Conservation (phyloP, 129 eudicot species). For the Pittosporum tobira region DNA sequence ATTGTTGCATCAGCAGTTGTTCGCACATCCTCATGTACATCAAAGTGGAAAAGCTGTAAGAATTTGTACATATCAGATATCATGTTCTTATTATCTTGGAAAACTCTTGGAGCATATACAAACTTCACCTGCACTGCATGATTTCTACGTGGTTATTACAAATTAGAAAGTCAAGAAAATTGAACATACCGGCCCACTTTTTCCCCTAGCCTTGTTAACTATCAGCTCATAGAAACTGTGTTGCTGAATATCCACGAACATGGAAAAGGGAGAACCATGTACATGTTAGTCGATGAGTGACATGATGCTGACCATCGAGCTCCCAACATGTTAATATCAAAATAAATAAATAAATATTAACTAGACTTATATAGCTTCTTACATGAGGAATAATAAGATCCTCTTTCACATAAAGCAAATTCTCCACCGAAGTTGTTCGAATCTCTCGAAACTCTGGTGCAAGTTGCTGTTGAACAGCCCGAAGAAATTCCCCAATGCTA, state of each 20-base stretch:
- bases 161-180: neutral
- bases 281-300: neutral
- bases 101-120: neutral
- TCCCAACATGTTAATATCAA: neutral
- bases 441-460: slow-evolving; percentile 98
- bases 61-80: neutral
- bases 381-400: slow-evolving; percentile 99
- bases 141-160: neutral
- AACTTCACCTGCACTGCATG: neutral
- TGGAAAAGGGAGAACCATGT: neutral
- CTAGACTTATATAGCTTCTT: slow-evolving; percentile 12
- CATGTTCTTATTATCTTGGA: neutral
- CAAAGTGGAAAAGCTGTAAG: slow-evolving; percentile 99
- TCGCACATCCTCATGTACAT: slow-evolving; percentile 97
- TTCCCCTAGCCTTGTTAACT: slow-evolving; percentile 93
- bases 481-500: slow-evolving; percentile 76
- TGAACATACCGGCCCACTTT: slow-evolving; percentile 88
- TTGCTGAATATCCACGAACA: slow-evolving; percentile 47
- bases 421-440: slow-evolving; percentile 92
- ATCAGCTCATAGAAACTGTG: slow-evolving; percentile 98
- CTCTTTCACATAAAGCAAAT: slow-evolving; percentile 87
- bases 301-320: neutral
- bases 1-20: slow-evolving; percentile 94
- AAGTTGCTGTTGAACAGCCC: slow-evolving; percentile 99
- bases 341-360: neutral